phyloP scores from a whole-genome alignment of 352 stramenopile genomes.

The Plasmopara viticola region DNA sequence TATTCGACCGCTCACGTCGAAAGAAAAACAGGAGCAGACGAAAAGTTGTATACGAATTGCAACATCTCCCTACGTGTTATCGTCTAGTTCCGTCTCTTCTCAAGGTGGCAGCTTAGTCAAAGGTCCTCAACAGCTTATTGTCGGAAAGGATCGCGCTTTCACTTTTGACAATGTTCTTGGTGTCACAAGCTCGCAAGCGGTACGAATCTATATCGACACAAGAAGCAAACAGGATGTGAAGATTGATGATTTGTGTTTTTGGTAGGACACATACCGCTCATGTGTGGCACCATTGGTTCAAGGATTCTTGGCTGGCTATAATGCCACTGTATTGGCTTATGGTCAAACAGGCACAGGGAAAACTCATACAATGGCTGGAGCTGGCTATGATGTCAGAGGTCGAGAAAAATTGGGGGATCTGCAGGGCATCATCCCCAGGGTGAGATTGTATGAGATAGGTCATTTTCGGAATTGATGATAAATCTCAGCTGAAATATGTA shows the following conservation, averaged over 20 bases:
- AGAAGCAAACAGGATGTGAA: neutral
- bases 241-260: neutral
- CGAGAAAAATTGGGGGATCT: slow-evolving; percentile 53
- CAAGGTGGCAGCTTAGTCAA: slow-evolving; percentile 5
- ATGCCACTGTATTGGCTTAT: slow-evolving; percentile 79
- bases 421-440: slow-evolving; percentile 83
- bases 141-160: slow-evolving; percentile 82
- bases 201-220: slow-evolving; percentile 7
- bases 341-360: slow-evolving; percentile 90
- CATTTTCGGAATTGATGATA: neutral
- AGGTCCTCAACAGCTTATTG: slow-evolving; percentile 58
- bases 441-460: slow-evolving; percentile 19
- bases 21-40: slow-evolving; percentile 59
- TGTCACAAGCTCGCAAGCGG: slow-evolving; percentile 57
- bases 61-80: slow-evolving; percentile 41
- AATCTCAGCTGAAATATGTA: neutral
- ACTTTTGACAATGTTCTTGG: slow-evolving; percentile 88
- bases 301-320: slow-evolving; percentile 80
- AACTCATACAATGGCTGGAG: slow-evolving; percentile 92
- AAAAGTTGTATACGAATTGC: slow-evolving; percentile 73
- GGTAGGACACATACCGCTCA: slow-evolving; percentile 55
- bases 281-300: slow-evolving; percentile 68
- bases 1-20: slow-evolving; percentile 55
- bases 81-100: slow-evolving; percentile 11
- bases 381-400: slow-evolving; percentile 37